These are phyloP conservation scores for Alternaria sp. DNA, from an alignment of 2,329 filamentous ascomycete genomes.

Conservation along the genomic window DNA sequence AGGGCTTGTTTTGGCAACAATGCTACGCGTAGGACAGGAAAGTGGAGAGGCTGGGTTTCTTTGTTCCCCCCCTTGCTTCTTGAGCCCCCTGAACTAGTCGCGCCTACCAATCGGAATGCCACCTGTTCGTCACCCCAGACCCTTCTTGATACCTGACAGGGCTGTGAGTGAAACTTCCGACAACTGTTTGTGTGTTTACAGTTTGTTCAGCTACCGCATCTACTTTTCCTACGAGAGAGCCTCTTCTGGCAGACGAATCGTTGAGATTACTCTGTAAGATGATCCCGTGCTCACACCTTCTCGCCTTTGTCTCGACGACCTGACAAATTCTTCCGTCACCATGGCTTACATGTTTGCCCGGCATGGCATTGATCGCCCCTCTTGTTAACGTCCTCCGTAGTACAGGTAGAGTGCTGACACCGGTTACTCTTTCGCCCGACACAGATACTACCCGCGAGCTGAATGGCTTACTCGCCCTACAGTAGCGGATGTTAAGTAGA, in stretches of 20 bases:
- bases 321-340: neutral
- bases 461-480: neutral
- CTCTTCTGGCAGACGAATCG: neutral
- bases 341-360: constrained; percentile 8
- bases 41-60: neutral
- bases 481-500: neutral
- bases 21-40: neutral
- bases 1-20: neutral
- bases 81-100: neutral
- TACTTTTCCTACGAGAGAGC: neutral
- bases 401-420: constrained; percentile 12
- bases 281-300: neutral
- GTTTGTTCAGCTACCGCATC: neutral
- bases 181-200: neutral
- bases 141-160: neutral
- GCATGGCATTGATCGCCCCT: constrained; percentile 6
- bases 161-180: neutral
- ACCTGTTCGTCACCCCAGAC: neutral
- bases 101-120: neutral
- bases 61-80: neutral
- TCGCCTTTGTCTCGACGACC: neutral
- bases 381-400: neutral
- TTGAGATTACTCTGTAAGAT: neutral
- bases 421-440: constrained; percentile 1
- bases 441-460: neutral